Conservation (phyloP, 2,329 filamentous ascomycete genomes). For the Hawksworthiomyces lignivorus region DNA sequence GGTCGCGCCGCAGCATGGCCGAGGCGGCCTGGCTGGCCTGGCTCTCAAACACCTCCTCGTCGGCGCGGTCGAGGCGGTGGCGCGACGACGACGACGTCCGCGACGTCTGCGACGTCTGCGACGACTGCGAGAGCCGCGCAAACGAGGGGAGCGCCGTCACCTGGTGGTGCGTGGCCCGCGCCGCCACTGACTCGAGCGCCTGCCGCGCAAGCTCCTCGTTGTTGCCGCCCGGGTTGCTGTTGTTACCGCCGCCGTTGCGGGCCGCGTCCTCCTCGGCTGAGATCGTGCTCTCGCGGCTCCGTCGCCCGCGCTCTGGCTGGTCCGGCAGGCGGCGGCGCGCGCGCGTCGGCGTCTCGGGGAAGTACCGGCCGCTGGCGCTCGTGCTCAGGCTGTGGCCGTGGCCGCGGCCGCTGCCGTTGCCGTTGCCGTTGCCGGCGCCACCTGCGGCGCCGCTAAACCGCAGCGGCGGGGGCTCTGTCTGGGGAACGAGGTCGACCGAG, state of each 20-base stretch:
- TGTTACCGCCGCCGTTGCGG: neutral
- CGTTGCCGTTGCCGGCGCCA: neutral
- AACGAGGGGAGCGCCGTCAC: no score
- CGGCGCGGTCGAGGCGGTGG: conserved; percentile 17
- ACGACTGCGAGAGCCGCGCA: neutral
- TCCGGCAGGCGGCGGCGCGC: conserved; percentile 11
- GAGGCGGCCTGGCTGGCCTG: conserved; percentile 73
- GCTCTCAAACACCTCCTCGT: conserved; percentile 56
- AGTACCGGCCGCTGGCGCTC: conserved; percentile 25
- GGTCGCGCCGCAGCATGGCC: conserved; percentile 60
- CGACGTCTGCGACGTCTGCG: conserved; percentile 18
- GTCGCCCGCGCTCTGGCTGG: conserved; percentile 40
- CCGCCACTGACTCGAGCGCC: conserved; percentile 44
- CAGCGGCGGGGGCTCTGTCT: conserved; percentile 46
- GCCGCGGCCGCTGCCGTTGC: conserved; percentile 1
- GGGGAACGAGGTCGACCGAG: conserved; percentile 54
- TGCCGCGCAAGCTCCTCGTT: conserved; percentile 50
- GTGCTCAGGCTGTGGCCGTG: conserved; percentile 6
- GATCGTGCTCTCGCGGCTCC: conserved; percentile 79
- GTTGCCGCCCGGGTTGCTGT: neutral
- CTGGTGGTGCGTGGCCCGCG: conserved; percentile 11
- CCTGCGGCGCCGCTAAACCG: conserved; percentile 5
- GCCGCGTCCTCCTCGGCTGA: conserved; percentile 48
- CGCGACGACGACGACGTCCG: conserved; percentile 17
- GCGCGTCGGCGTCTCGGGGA: conserved; percentile 35